phyloP scores from a whole-genome alignment of 495 filamentous ascomycete genomes.

The Hypomontagnella monticulosa region DNA sequence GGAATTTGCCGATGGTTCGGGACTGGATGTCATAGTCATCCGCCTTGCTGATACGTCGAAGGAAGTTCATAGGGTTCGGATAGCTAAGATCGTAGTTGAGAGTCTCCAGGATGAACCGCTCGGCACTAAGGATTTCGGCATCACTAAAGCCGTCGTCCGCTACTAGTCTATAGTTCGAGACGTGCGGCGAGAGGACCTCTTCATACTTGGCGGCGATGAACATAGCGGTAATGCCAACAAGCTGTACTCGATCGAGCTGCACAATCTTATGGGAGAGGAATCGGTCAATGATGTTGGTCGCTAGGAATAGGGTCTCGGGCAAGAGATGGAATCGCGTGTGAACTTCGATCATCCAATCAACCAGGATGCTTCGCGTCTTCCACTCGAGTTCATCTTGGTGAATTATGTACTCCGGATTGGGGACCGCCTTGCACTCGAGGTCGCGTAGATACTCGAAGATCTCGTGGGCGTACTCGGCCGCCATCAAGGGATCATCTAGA shows the following conservation, averaged over 20 bases:
- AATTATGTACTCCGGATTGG: conserved; percentile 93
- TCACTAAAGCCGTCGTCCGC: conserved; percentile 98
- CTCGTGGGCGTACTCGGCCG: conserved; percentile 94
- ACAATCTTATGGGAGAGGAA: conserved; percentile 95
- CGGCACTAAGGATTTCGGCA: conserved; percentile 93
- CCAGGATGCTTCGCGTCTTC: conserved; percentile 97
- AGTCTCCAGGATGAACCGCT: conserved; percentile 88
- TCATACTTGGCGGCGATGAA: conserved; percentile 99
- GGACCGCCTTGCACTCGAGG: conserved; percentile 81
- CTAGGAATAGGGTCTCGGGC: conserved; percentile 96
- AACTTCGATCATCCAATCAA: conserved; percentile 98
- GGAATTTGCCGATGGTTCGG: conserved; percentile 94
- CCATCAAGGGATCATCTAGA: conserved; percentile 93
- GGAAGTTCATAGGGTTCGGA: conserved; percentile 99
- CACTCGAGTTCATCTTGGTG: conserved; percentile 94
- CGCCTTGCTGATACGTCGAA: conserved; percentile 96
- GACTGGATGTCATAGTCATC: conserved; percentile 98
- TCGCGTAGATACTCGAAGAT: conserved; percentile 97
- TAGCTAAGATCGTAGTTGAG: conserved; percentile 98
- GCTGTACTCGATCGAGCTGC: conserved; percentile 90
- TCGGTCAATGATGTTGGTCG: conserved; percentile 97
- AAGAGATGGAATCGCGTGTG: conserved; percentile 96
- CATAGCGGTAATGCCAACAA: conserved; percentile 98
- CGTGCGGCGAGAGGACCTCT: conserved; percentile 95
- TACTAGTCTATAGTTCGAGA: conserved; percentile 95